Conservation (phyloP, 2,329 filamentous ascomycete species). For the Alternaria sp. region DNA sequence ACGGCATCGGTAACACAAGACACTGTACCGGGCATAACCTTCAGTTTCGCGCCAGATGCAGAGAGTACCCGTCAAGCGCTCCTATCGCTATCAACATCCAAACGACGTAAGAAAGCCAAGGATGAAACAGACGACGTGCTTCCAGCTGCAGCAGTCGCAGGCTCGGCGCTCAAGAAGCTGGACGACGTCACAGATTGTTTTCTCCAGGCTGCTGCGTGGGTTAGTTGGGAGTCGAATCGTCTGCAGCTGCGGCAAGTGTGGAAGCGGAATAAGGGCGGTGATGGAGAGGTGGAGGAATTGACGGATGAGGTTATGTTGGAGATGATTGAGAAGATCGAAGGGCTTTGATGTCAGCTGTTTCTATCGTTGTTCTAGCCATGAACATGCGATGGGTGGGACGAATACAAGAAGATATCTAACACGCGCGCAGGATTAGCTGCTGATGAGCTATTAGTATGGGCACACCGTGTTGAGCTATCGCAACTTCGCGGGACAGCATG, state of each 20-base stretch:
- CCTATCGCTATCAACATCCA: constrained; percentile 6
- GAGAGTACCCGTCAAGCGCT: constrained; percentile 14
- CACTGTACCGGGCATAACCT: constrained; percentile 20
- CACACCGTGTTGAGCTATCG: not conserved
- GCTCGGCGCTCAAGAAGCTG: constrained; percentile 60
- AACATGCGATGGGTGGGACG: rapidly evolving
- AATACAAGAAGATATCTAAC: not conserved
- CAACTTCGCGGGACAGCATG: too few species aligned
- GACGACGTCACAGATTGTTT: constrained; percentile 84
- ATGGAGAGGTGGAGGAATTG: not conserved
- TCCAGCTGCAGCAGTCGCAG: not conserved
- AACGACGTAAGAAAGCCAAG: constrained; percentile 4
- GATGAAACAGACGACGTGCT: not conserved
- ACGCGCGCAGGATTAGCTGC: not conserved
- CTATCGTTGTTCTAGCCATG: too few species aligned
- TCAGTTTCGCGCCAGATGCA: constrained; percentile 18
- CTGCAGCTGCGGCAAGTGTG: constrained; percentile 17
- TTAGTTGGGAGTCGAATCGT: constrained; percentile 73
- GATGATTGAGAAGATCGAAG: constrained; percentile 13
- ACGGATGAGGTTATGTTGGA: constrained; percentile 15
- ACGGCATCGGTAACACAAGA: constrained; percentile 3
- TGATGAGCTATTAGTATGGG: too few species aligned
- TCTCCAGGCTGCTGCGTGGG: constrained; percentile 77
- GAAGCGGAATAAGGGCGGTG: not conserved
- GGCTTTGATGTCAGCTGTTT: not conserved